Evolutionary conservation across 2,329 filamentous ascomycete species (phyloP).

Genomic region (Chaetoscypha palmicola): DNA sequence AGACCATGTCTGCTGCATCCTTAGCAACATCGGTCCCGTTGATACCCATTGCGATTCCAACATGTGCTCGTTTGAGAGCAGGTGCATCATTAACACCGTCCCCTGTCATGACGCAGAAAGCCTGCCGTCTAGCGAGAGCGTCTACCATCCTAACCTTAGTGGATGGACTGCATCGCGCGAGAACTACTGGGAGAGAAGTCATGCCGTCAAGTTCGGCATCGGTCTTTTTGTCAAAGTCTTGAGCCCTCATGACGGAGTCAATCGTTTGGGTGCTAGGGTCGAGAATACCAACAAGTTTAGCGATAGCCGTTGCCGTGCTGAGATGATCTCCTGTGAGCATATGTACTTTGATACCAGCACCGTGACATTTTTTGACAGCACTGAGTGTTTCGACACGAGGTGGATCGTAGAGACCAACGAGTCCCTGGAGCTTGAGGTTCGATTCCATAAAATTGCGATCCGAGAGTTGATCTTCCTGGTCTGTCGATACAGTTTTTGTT

Average conservation of each 20-base stretch:
- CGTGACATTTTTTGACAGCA: slow-evolving; percentile 52
- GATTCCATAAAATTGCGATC: slow-evolving; percentile 2
- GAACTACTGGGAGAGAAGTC: slow-evolving; percentile 69
- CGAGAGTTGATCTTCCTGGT: not conserved
- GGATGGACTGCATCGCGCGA: slow-evolving; percentile 75
- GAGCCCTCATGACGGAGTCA: slow-evolving; percentile 65
- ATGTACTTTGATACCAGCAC: slow-evolving; percentile 63
- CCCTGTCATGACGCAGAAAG: slow-evolving; percentile 50
- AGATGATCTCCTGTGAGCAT: slow-evolving; percentile 83
- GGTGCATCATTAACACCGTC: slow-evolving; percentile 43
- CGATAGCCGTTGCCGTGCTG: slow-evolving; percentile 71
- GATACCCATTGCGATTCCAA: slow-evolving; percentile 59
- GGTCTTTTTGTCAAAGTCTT: slow-evolving; percentile 69
- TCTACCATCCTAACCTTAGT: slow-evolving; percentile 92
- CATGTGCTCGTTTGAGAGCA: slow-evolving; percentile 56
- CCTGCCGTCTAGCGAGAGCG: slow-evolving; percentile 68
- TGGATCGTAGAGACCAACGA: slow-evolving; percentile 52
- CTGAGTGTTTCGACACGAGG: slow-evolving; percentile 49
- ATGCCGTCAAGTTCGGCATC: slow-evolving; percentile 71
- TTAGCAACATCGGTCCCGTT: slow-evolving; percentile 53
- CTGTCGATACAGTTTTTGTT: slow-evolving; percentile 31
- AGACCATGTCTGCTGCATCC: slow-evolving; percentile 53
- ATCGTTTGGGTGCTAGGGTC: slow-evolving; percentile 47
- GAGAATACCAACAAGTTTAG: slow-evolving; percentile 71
- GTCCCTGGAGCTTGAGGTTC: slow-evolving; percentile 65